Evolutionary conservation across 1,284 basidiomycete species (phyloP), one percentile per base, ranked within the genome.

Genomic region (Hypsizygus ulmarius): DNA sequence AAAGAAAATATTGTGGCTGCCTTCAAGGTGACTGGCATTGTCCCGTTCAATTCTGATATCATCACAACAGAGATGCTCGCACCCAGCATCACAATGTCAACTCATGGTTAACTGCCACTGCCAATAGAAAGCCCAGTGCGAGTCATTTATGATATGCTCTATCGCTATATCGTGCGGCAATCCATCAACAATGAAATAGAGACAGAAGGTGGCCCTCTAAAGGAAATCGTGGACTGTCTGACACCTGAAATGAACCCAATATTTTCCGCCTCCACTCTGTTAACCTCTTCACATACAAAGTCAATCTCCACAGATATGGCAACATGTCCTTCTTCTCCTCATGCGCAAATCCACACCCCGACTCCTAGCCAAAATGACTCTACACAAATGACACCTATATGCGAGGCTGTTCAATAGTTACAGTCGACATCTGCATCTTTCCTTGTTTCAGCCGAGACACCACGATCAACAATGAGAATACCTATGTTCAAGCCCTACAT

Each of bases 21-120:
- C 2, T 74, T 71, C 45, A 8, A 33, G 6, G 66, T 62, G 44
- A 73, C 70, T 4, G 70, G 70, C 2, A 50, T 72, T 12, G 36
- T 53, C n/a, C 69, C 68, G 5, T 65, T 67, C 43, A 61, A 73
- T 50, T 62, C 50, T 0, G 35, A 56, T 48, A 60, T 64, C 3
- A 51, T 73, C 5, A 64, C 64, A 0, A 7, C 30, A 0, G 57
- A 50, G 3, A 64, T 59, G 59, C 58, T 66, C 50, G 63, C 59
- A 11, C 64, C 63, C 32, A 62, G 61, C 47, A 44, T 39, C 11
- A 27, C 12, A 33, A 39, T 28, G 5, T 46, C 14, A 12, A 46
- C 30, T 19, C 16, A 12, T 16, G 19, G 14, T 4, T 9, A 29
- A 12, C 43, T 36, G 15, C 12, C 37, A 16, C n/a, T 33, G 7